phyloP scores from a whole-genome alignment of 2,329 filamentous ascomycete species.

The Aspergillus amoenus region DNA sequence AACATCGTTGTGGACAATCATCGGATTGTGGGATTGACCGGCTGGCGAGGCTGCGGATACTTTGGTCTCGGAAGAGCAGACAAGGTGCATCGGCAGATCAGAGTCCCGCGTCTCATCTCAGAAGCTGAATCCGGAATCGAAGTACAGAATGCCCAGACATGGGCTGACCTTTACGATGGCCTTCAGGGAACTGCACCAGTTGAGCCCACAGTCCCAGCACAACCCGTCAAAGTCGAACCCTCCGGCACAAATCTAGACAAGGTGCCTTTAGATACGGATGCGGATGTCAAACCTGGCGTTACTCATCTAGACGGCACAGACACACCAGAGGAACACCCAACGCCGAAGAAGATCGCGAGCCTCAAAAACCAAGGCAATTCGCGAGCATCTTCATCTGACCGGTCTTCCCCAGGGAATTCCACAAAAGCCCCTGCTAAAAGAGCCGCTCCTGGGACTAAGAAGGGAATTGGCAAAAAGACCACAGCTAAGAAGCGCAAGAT shows the following conservation, averaged over 20 bases:
- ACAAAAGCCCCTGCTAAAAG: conserved; percentile 39
- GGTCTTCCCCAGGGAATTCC: conserved; percentile 39
- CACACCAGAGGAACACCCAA: conserved; percentile 30
- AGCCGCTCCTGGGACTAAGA: conserved; percentile 34
- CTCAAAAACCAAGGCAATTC: conserved; percentile 39
- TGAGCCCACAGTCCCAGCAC: conserved; percentile 20
- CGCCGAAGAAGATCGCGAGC: conserved; percentile 40
- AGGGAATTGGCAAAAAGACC: conserved; percentile 40
- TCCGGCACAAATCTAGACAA: conserved; percentile 29
- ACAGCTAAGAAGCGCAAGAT: conserved; percentile 44
- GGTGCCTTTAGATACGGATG: conserved; percentile 27
- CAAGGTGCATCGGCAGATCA: conserved; percentile 33
- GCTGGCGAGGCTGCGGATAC: conserved; percentile 42
- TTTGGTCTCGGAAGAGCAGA: conserved; percentile 37
- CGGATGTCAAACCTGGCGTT: conserved; percentile 26
- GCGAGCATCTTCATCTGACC: conserved; percentile 39
- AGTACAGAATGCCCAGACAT: conserved; percentile 20
- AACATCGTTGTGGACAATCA: conserved; percentile 41
- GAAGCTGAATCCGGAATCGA: background rate
- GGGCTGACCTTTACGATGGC: conserved; percentile 39
- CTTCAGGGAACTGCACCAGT: conserved; percentile 18
- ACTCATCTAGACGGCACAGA: conserved; percentile 27
- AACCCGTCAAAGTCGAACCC: conserved; percentile 38
- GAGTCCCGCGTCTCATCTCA: conserved; percentile 24
- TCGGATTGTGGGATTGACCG: conserved; percentile 38